Percentiles rank a stretch among this genome's conserved stretches.
These are phyloP conservation scores for Neurospora sp. DNA, from an alignment of 2,329 filamentous ascomycete genomes.

Conservation along the genomic window DNA sequence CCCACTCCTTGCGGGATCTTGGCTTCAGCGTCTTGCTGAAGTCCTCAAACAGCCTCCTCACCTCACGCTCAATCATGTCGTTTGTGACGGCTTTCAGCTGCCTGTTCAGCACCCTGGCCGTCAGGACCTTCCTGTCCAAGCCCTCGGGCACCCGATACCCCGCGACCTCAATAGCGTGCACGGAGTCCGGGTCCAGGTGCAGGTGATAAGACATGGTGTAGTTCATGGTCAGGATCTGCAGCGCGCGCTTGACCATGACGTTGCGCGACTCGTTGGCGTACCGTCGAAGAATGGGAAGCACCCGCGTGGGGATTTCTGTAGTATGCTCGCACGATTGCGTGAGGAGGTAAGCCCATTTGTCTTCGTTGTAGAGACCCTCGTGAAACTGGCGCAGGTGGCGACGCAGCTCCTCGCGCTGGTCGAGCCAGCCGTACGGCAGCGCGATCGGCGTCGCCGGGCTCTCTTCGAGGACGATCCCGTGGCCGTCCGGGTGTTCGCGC, in stretches of 20 bases:
- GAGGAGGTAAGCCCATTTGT: slow-evolving; percentile 37
- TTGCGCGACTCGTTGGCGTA: slow-evolving; percentile 35
- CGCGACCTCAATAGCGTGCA: background rate
- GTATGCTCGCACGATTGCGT: slow-evolving; percentile 33
- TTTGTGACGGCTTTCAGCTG: slow-evolving; percentile 48
- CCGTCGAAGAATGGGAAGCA: slow-evolving; percentile 37
- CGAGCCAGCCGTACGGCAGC: slow-evolving; percentile 18
- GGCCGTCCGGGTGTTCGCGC: slow-evolving; percentile 34
- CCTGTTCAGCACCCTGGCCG: slow-evolving; percentile 43
- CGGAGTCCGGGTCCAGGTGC: slow-evolving; percentile 30
- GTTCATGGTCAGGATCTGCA: slow-evolving; percentile 46
- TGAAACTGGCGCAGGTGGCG: slow-evolving; percentile 39
- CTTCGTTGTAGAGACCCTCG: slow-evolving; percentile 37
- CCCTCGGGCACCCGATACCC: background rate
- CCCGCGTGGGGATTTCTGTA: slow-evolving; percentile 34
- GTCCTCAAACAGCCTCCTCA: slow-evolving; percentile 39
- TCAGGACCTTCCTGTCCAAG: slow-evolving; percentile 26
- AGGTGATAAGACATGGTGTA: slow-evolving; percentile 47
- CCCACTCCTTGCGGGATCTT: slow-evolving; percentile 43
- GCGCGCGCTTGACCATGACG: slow-evolving; percentile 40
- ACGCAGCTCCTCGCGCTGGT: slow-evolving; percentile 35
- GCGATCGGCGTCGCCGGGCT: slow-evolving; percentile 39
- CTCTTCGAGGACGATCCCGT: slow-evolving; percentile 30
- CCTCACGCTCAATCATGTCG: slow-evolving; percentile 42
- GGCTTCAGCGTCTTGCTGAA: slow-evolving; percentile 45